These are phyloP conservation scores for Anthracocystis panici-leucophaei DNA, from an alignment of 1,284 basidiomycete genomes.

Conservation along the genomic window DNA sequence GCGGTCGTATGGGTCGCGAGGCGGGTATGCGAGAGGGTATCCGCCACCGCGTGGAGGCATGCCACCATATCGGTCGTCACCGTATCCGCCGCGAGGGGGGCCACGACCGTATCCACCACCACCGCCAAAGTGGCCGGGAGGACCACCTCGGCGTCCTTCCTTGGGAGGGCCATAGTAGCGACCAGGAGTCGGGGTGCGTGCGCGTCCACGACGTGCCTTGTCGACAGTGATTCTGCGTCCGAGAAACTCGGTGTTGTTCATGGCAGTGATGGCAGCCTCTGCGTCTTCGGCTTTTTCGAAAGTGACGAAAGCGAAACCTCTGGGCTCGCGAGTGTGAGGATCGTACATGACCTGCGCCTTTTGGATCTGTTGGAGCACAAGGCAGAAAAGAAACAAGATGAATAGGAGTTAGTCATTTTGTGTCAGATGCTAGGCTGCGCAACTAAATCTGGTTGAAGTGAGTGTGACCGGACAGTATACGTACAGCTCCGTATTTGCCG, in stretches of 20 bases:
- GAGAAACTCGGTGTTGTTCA: slow-evolving; percentile 85
- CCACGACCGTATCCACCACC: slow-evolving; percentile 38
- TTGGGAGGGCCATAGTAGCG: slow-evolving; percentile 92
- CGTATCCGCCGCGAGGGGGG: slow-evolving; percentile 43
- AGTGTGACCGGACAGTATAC: slow-evolving; percentile 64
- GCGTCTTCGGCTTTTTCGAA: slow-evolving; percentile 90
- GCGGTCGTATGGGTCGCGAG: slow-evolving; percentile 68
- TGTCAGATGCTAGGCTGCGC: too few species aligned
- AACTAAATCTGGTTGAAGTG: too few species aligned
- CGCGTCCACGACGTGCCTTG: slow-evolving; percentile 93
- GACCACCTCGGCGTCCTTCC: slow-evolving; percentile 74
- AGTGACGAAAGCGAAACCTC: slow-evolving; percentile 97
- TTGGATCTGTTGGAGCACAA: slow-evolving; percentile 69
- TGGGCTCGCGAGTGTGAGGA: slow-evolving; percentile 93
- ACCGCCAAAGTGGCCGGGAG: slow-evolving; percentile 51
- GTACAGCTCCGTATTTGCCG: slow-evolving; percentile 86
- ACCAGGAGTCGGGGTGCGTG: slow-evolving; percentile 93
- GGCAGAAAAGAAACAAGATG: background rate
- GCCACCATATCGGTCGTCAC: slow-evolving; percentile 76
- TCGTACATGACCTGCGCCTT: slow-evolving; percentile 95
- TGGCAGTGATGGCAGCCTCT: slow-evolving; percentile 84
- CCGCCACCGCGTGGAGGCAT: slow-evolving; percentile 78
- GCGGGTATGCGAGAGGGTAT: slow-evolving; percentile 62
- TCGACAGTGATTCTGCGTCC: slow-evolving; percentile 88
- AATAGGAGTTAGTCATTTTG: slow-evolving; percentile 9